Base-by-base conservation (phyloP, 1,284 basidiomycete species). In the Chiua sp. region DNA sequence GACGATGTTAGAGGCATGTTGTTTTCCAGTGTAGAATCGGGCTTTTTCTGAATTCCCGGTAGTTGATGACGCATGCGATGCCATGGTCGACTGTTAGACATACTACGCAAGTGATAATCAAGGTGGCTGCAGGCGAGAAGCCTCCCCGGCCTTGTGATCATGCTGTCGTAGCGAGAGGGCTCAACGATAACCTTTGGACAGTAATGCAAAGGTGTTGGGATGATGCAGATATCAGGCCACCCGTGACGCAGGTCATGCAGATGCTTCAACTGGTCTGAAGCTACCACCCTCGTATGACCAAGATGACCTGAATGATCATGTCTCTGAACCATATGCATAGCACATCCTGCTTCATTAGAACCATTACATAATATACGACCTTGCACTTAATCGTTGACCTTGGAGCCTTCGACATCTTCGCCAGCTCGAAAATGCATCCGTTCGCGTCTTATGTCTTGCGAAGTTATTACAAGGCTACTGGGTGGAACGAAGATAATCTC, bases 401-500 rank as follows among this genome's bases (percentile, higher is more conserved):
- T 13, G 28, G 16, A 30, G 16, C 47, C 8, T 30, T 49, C 26
- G 20, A 42, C 20, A 18, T 22, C 15, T 32, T 44, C 13, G 6
- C 30, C 33, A 53, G 26, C 47, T 50, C 39, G 48, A 56, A 59
- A 46, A 92, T 93, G 90, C 88, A 92, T 76, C 89, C 91, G 11
- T 95, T 95, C 72, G 89, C 92, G 30, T 87, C 93, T 15, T 94
- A 96, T 78, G 90, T 98, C 55, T 82, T 98, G 49, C 88, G 91
- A 64, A 90, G 84, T 73, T 98, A 98, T 78, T 96, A 96, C 79
- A 85, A 87, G 64, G 88, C 88, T 16, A 98, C 94, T 47, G 93
- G 93, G 63, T 98, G 96, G 96, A 96, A 96, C 71, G 93, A 97
- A 74, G 95, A 98, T 77, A 96, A 96, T 72, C 83, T 96, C 10